phyloP scores from a whole-genome alignment of 768 basidiomycete genomes.

The Strobilomyces confusus region DNA sequence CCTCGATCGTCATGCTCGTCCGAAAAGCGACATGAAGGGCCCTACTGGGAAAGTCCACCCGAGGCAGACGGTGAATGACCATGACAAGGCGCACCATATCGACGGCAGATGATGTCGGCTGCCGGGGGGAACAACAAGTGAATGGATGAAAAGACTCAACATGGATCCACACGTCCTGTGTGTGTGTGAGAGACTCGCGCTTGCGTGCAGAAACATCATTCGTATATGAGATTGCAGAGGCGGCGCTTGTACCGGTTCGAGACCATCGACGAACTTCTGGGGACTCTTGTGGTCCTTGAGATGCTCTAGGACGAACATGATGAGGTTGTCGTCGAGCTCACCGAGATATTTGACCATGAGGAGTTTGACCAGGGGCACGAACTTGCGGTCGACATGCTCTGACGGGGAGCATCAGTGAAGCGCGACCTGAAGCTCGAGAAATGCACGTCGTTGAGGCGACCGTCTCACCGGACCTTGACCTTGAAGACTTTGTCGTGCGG shows the following conservation, averaged over 20 bases:
- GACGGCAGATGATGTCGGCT: no score
- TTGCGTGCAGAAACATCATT: constrained; percentile 35
- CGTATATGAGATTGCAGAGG: constrained; percentile 42
- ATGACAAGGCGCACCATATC: no score
- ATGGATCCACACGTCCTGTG: no score
- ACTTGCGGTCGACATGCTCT: constrained; percentile 80
- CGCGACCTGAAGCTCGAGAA: neutral
- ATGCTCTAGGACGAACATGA: constrained; percentile 92
- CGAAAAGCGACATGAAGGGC: no score
- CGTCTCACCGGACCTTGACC: constrained; percentile 88
- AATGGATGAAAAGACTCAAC: constrained; percentile 26
- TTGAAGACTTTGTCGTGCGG: constrained; percentile 83
- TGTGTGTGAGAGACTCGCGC: constrained; percentile 3
- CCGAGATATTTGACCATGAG: constrained; percentile 86
- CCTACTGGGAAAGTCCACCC: no score
- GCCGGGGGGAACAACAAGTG: constrained; percentile 21
- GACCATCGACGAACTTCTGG: constrained; percentile 79
- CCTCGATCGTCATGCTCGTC: no score
- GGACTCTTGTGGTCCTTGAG: constrained; percentile 87
- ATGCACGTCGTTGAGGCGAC: constrained; percentile 79
- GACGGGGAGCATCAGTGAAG: constrained; percentile 15
- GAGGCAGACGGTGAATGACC: no score
- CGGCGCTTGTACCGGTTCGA: constrained; percentile 75
- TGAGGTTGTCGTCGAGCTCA: constrained; percentile 88
- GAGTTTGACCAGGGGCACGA: constrained; percentile 78